Base-by-base conservation (phyloP, 108 stramenopile genomes). In the Discostella pseudostelligera region DNA sequence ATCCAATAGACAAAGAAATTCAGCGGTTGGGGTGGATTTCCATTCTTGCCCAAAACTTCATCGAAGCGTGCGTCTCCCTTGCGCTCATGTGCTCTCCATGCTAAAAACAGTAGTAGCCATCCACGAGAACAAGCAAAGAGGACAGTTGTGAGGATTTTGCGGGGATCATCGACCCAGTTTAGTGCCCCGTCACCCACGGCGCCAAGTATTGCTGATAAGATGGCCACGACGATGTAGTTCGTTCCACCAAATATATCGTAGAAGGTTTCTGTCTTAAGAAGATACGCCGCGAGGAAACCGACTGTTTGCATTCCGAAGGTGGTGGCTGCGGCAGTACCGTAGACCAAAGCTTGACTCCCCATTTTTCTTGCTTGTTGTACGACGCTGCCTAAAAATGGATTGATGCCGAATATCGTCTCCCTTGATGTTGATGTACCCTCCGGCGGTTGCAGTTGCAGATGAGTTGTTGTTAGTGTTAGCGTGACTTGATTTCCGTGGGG, bases 31-130 rank as follows among this genome's bases (percentile, higher is more conserved):
- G 56, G 55, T 17, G 54, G 24, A 0, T 59, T 39, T 6, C 70
- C 70, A 19, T 61, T 48, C 39, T 80, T 83, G 26, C 79, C 70
- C 36, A 74, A 43, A 4, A 81, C 81, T 59, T 78, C 80, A 45
- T 87, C 84, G 58, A 87, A 87, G 73, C 87, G 54, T 1, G 84
- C 44, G 67, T 85, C 87, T n/a, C 87, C 87, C 26, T 77, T 78
- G 2, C 87, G 78, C 53, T 79, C 65, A 39, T 87, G 87, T 21
- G 87, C 87, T 46, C 87, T 54, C 84, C 84, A 85, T 0, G 83
- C 82, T 42, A 85, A 54, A 53, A 87, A 87, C 10, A 83, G 3
- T 14, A 87, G 36, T 5, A 87, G 54, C 86, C 84, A 87, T 37
- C 58, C 70, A 32, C 86, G 80, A 25, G 82, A 83, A 51, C 69